Percentiles rank a stretch among this genome's conserved stretches.
Evolutionary conservation across 352 stramenopile species (phyloP).

Genomic region (Plasmopara viticola): DNA sequence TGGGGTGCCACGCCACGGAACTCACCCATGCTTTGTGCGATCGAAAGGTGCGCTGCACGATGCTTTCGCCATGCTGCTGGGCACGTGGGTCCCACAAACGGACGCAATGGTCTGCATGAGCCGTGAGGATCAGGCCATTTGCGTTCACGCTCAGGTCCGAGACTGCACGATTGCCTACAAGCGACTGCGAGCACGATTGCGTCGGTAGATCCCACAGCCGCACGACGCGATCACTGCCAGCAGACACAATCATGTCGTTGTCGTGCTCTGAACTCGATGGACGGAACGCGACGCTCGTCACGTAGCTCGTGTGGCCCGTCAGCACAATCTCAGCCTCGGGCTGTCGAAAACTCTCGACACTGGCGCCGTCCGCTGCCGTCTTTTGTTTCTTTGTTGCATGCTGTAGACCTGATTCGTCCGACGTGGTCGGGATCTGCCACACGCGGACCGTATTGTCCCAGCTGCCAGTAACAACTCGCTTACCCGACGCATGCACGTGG

Average conservation of each 20-base stretch:
- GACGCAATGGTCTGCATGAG: slow-evolving; percentile 73
- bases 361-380: slow-evolving; percentile 31
- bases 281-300: slow-evolving; percentile 70
- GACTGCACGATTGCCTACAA: slow-evolving; percentile 70
- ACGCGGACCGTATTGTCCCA: slow-evolving; percentile 85
- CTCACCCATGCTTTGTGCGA: slow-evolving; percentile 85
- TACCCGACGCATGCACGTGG: slow-evolving; percentile 20
- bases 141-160: slow-evolving; percentile 65
- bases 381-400: slow-evolving; percentile 70
- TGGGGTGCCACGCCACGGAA: slow-evolving; percentile 60
- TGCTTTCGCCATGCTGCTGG: slow-evolving; percentile 54
- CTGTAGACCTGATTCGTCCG: slow-evolving; percentile 19
- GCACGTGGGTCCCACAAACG: slow-evolving; percentile 79
- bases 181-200: slow-evolving; percentile 63
- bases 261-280: slow-evolving; percentile 36
- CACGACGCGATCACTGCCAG: slow-evolving; percentile 62
- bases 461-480: slow-evolving; percentile 58
- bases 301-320: slow-evolving; percentile 68
- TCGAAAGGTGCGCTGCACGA: slow-evolving; percentile 75
- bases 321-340: slow-evolving; percentile 70
- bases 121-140: slow-evolving; percentile 58
- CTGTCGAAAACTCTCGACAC: slow-evolving; percentile 55
- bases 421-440: slow-evolving; percentile 33
- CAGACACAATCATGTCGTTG: slow-evolving; percentile 50
- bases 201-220: slow-evolving; percentile 76